These are phyloP conservation scores for Pseudocercospora eumusae DNA, from an alignment of 2,329 filamentous ascomycete species.

Conservation along the genomic window DNA sequence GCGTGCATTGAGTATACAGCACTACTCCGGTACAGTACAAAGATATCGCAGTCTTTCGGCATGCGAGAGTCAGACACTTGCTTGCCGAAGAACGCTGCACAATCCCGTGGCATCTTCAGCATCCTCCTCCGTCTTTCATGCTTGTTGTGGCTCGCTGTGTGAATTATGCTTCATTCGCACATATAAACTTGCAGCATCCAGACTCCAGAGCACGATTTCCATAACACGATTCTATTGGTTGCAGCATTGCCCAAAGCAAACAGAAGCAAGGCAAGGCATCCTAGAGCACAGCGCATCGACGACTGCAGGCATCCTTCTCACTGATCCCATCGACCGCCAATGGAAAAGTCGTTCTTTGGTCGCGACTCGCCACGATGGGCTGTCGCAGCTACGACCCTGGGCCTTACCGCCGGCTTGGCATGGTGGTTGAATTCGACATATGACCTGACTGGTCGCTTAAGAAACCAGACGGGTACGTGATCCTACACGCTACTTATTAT, in stretches of 20 bases:
- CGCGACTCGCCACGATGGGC: conserved; percentile 1
- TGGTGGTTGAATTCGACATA: neutral
- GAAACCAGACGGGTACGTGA: neutral
- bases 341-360: neutral
- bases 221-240: conserved; percentile 5
- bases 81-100: neutral
- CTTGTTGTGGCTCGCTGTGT: neutral
- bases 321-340: neutral
- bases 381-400: conserved; percentile 1
- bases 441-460: neutral
- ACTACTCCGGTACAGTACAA: conserved; percentile 3
- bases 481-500: neutral
- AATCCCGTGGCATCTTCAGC: neutral
- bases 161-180: neutral
- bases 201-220: neutral
- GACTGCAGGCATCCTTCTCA: too few relatives aligned
- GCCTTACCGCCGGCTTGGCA: neutral
- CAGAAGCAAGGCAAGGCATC: neutral
- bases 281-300: conserved; percentile 3
- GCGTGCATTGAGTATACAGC: neutral
- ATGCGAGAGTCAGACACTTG: neutral
- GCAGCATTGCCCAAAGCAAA: neutral
- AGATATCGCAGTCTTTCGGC: neutral
- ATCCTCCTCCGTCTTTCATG: neutral
- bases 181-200: neutral